Evolutionary conservation across 2,329 filamentous ascomycete species (phyloP).

Genomic region (Aspergillus pseudoglaucus): DNA sequence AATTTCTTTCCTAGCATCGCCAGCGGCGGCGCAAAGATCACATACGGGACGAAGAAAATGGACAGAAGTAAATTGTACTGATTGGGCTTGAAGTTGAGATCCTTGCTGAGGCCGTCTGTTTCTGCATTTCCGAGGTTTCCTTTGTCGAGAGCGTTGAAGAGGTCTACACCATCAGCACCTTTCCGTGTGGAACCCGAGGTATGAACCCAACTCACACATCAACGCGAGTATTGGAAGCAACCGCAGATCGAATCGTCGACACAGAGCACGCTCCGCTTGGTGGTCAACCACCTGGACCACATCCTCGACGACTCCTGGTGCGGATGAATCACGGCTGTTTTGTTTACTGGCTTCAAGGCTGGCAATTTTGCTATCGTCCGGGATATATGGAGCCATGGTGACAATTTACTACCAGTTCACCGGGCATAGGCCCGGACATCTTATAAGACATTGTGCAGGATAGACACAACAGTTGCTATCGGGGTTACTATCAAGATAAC

Average conservation of each 20-base stretch:
- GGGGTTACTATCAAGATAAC: too few relatives aligned
- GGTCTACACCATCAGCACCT: slow-evolving; percentile 33
- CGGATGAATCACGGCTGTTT: neutral
- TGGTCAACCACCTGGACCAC: slow-evolving; percentile 35
- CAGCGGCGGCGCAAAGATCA: slow-evolving; percentile 61
- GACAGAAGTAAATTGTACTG: slow-evolving; percentile 65
- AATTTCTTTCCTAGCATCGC: slow-evolving; percentile 63
- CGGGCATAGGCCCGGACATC: too few relatives aligned
- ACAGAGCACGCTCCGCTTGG: slow-evolving; percentile 43
- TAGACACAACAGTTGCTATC: too few relatives aligned
- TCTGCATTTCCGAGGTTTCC: slow-evolving; percentile 52
- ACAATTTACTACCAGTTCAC: too few relatives aligned
- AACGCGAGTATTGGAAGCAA: slow-evolving; percentile 52
- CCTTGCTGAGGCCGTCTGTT: slow-evolving; percentile 45
- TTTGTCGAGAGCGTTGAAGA: slow-evolving; percentile 50
- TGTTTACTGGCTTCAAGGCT: slow-evolving; percentile 4
- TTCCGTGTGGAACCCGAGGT: neutral
- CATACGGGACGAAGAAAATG: slow-evolving; percentile 71
- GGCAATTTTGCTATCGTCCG: slow-evolving; percentile 13
- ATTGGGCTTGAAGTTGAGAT: slow-evolving; percentile 52
- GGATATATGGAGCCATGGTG: slow-evolving; percentile 1
- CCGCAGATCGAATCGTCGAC: slow-evolving; percentile 47
- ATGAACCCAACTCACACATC: slow-evolving; percentile 41
- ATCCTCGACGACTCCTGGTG: slow-evolving; percentile 8
- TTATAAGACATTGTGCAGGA: too few relatives aligned